Evolutionary conservation across 83 land plant species (phyloP).

Genomic region (Picea abies): DNA sequence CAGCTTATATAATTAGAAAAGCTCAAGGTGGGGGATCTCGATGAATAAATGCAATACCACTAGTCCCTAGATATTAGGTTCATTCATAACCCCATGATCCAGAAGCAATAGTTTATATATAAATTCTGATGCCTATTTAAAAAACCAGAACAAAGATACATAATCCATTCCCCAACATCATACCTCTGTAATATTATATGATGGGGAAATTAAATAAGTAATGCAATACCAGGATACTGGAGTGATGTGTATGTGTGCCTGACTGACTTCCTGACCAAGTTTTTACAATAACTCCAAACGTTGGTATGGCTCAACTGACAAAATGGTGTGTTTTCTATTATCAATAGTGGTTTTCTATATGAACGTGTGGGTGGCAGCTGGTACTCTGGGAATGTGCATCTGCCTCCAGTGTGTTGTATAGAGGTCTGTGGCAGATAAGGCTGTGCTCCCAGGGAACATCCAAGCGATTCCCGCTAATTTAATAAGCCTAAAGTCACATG

Average conservation of each 20-base stretch:
- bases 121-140: background rate
- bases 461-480: constrained; percentile 1
- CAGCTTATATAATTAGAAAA: background rate
- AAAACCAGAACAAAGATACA: constrained; percentile 10
- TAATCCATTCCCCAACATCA: constrained; percentile 3
- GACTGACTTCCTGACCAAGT: too few relatives aligned
- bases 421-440: constrained; percentile 16
- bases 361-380: constrained; percentile 6
- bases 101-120: background rate
- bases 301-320: constrained; percentile 6
- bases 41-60: background rate
- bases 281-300: constrained; percentile 12
- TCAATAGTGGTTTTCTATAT: background rate
- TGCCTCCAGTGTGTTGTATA: constrained; percentile 7
- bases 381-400: constrained; percentile 10
- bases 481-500: constrained; percentile 14
- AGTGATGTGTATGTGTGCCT: too few relatives aligned
- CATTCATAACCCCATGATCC: background rate
- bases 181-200: too few relatives aligned
- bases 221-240: background rate
- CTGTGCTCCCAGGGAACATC: constrained; percentile 14
- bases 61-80: background rate
- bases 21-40: constrained; percentile 12
- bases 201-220: constrained; percentile 10
- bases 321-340: background rate